Evolutionary conservation across 805 yeast species (phyloP).

Genomic region (Wickerhamomyces alni): DNA sequence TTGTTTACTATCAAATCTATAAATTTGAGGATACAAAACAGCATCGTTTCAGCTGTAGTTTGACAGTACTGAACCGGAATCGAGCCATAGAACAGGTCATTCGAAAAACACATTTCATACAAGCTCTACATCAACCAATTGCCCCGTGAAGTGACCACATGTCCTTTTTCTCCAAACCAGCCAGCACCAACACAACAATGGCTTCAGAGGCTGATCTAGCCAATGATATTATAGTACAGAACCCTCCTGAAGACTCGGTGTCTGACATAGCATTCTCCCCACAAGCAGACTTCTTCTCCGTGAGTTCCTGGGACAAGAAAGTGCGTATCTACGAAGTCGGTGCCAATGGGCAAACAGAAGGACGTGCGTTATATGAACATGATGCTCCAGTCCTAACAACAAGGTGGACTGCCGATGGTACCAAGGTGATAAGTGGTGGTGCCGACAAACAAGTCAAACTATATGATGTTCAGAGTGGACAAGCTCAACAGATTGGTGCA

Average conservation of each 20-base stretch:
- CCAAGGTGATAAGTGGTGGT: conserved; percentile 84
- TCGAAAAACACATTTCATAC: too few species aligned
- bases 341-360: conserved; percentile 71
- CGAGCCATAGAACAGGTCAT: too few species aligned
- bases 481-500: conserved; percentile 74
- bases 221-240: conserved; percentile 63
- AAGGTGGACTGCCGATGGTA: conserved; percentile 82
- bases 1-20: too few species aligned
- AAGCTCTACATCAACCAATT: too few species aligned
- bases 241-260: conserved; percentile 90
- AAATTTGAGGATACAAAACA: background rate
- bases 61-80: too few species aligned
- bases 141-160: conserved; percentile 16
- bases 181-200: conserved; percentile 15
- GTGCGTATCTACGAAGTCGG: conserved; percentile 88
- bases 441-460: conserved; percentile 83
- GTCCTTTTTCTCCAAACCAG: conserved; percentile 32
- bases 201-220: conserved; percentile 42
- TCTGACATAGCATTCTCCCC: conserved; percentile 84
- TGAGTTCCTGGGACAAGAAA: conserved; percentile 91
- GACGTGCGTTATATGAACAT: conserved; percentile 85
- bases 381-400: conserved; percentile 81
- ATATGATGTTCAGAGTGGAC: conserved; percentile 79
- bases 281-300: conserved; percentile 71
- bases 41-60: too few species aligned